These are phyloP conservation scores for Curvularia lunata DNA, from an alignment of 2,329 filamentous ascomycete genomes.

Conservation along the genomic window DNA sequence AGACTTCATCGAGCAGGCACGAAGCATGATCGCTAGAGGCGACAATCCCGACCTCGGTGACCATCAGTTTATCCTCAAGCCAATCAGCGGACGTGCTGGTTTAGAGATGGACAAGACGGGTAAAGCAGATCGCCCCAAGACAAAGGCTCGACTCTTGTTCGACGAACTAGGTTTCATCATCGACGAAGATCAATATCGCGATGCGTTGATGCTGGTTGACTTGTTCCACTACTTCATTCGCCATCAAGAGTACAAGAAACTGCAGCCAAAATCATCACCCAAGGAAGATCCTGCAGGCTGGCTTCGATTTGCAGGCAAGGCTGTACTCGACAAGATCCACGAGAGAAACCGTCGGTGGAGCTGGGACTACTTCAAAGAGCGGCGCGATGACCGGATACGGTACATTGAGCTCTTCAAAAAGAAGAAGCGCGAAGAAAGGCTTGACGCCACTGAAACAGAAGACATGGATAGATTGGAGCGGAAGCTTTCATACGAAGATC, in stretches of 20 bases:
- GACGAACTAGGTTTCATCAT: conserved; percentile 98
- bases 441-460: conserved; percentile 72
- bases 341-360: conserved; percentile 92
- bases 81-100: conserved; percentile 92
- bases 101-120: conserved; percentile 95
- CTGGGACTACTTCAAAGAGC: conserved; percentile 93
- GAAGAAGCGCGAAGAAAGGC: conserved; percentile 71
- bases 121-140: conserved; percentile 76
- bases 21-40: conserved; percentile 76
- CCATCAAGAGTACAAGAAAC: conserved; percentile 94
- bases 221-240: conserved; percentile 98
- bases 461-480: conserved; percentile 79
- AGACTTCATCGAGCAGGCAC: conserved; percentile 78
- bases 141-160: conserved; percentile 90
- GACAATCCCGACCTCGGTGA: conserved; percentile 63
- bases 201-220: conserved; percentile 97
- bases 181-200: conserved; percentile 96
- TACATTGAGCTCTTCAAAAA: conserved; percentile 98
- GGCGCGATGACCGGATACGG: conserved; percentile 82
- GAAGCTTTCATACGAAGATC: conserved; percentile 91
- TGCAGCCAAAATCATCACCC: conserved; percentile 82
- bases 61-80: conserved; percentile 94
- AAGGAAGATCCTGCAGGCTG: conserved; percentile 93
- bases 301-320: conserved; percentile 88
- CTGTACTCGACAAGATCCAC: conserved; percentile 91